Base-by-base conservation (phyloP, 179 eudicot species). In the Gypsophila paniculata region DNA sequence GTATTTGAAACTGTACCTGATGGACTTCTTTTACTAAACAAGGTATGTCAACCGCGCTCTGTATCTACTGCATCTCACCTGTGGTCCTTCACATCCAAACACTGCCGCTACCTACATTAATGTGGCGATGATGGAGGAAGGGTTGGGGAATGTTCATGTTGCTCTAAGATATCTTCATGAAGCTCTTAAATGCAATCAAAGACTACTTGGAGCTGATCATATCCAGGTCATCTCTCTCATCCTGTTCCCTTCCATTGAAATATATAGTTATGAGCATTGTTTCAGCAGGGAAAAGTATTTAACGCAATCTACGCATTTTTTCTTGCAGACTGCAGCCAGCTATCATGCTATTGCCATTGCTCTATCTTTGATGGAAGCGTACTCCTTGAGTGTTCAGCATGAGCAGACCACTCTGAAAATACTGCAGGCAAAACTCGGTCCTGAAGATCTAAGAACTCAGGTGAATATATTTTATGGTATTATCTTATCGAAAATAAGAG, bases 51-150 rank as follows among this genome's bases (percentile, higher is more conserved):
- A 93, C 69, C 98, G 98, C 70, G 98, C 98, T 34, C 76, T 93
- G 73, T 91, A 89, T 79, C 97, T 93, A 42, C 77, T 93, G 82
- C 97, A 93, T 76, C 83, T 93, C 32, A 93, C 98, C 13, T 93
- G 98, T 69, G 98, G 98, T 13, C 94, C 96, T 53, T 93, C 98
- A 71, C 98, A 93, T 79, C 98, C 98, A 67, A 93, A 93, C 74
- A 93, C 98, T 61, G 98, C 98, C 44, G 98, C 98, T 49, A 93
- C 98, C 58, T 93, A 93, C 71, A 93, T 93, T 21, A 93, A 93
- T 79, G 96, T 93, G 63, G 98, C 98, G 46, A 93, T 93, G 98
- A 93, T 93, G 98, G 98, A 93, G 79, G 98, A 93, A 91, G 97
- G 98, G 63, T 71, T 93, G 75, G 98, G 98, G 62, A 93, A 93